Base-by-base conservation (phyloP, 2,329 filamentous ascomycete genomes). In the Penicillium concentricum region DNA sequence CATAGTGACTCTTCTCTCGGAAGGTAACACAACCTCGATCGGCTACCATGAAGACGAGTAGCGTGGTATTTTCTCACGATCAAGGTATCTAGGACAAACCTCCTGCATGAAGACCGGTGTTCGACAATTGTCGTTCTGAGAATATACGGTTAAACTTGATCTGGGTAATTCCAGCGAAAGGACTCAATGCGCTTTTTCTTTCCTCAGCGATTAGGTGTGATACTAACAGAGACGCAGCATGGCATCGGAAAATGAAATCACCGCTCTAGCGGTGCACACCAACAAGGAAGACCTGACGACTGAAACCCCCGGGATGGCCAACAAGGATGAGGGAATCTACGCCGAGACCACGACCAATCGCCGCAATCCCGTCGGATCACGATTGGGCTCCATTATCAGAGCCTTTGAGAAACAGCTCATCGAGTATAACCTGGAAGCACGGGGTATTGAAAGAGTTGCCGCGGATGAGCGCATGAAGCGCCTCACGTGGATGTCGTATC, bases 371-470 rank as follows among this genome's bases (percentile, higher is more conserved):
- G 51, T 63, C 34, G 59, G 66, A n/a, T 58, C 62, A 7, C 69
- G 69, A 28, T 43, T 76, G 32, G 68, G 68, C 32, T 63, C 63
- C 9, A 64, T 72, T 48, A 52, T 73, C 46, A 68, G 64, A 58
- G 61, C 65, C 15, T 75, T 78, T 56, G 76, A 78, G 67, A 67
- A 70, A 39, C 70, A 72, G 43, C 67, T 77, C 15, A 63, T 76
- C n/a, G 72, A 73, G 58, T 77, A 76, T 62, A 76, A 76, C 43
- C 72, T 85, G 45, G 85, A 87, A 67, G 79, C 82, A 13, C 80
- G 84, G 44, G 84, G 85, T 9, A 86, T 87, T 46, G 78, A 85
- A 65, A 79, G 84, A 22, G 84, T 87, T 1, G 75, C 80, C 50
- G 73, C 78, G 0, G 70, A 81, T 51, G 82, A 86, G 64, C 80